Percentiles rank a stretch among this genome's conserved stretches.
These are phyloP conservation scores for Blastobotrys capitulatus DNA, from an alignment of 1,139 yeast species.

Conservation along the genomic window DNA sequence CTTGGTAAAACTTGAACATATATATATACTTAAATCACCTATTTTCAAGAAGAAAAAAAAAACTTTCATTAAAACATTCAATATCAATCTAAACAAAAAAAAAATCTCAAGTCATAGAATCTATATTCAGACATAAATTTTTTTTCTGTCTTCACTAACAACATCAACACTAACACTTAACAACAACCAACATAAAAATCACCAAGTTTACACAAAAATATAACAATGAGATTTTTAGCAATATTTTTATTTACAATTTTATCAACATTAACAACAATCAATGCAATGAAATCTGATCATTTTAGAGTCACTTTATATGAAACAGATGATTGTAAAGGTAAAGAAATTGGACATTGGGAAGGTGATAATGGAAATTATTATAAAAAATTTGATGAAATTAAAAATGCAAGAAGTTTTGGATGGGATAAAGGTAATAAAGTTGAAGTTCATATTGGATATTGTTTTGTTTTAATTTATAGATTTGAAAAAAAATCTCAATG, in stretches of 20 bases:
- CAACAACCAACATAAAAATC: too few species aligned
- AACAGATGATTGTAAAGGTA: background rate
- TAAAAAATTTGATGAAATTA: background rate
- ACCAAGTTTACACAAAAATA: too few species aligned
- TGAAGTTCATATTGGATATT: conserved; percentile 1
- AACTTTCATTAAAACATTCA: too few species aligned
- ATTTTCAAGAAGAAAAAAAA: too few species aligned
- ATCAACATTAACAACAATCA: background rate
- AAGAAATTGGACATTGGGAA: background rate
- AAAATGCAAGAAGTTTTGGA: background rate
- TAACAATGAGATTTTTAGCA: background rate
- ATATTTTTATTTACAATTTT: background rate
- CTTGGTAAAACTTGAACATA: too few species aligned
- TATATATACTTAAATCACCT: too few species aligned
- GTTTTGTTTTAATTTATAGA: background rate
- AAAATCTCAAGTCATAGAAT: too few species aligned
- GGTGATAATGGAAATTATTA: background rate
- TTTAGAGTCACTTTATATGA: conserved; percentile 2
- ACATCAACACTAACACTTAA: too few species aligned
- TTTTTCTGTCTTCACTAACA: too few species aligned
- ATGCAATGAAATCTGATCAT: background rate
- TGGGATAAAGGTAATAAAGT: conserved; percentile 4
- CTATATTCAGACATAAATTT: too few species aligned
- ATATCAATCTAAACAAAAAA: too few species aligned
- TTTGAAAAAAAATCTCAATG: background rate